Base-by-base conservation (phyloP, 495 filamentous ascomycete genomes). In the Hypomontagnella submonticulosa region DNA sequence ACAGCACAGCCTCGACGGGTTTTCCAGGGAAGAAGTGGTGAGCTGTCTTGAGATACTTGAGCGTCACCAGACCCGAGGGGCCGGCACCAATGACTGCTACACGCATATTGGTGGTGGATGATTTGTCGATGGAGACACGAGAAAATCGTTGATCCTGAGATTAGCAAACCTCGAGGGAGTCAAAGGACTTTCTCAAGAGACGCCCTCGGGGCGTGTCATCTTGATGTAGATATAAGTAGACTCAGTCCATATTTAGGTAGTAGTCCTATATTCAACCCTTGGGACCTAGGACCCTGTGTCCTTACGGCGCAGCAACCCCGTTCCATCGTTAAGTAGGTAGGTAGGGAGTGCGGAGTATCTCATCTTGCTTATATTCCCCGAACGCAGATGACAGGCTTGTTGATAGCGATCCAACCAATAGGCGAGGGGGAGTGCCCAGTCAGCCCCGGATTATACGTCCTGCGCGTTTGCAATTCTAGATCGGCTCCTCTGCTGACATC, bases 21-120 rank as follows among this genome's bases (percentile, higher is more conserved):
- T 60, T 55, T 9, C 43, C 36, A 18, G 43, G 34, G 42, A 65
- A 65, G 61, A 38, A 65, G 12, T 59, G 33, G 54, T 73, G 69
- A 16, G 73, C 71, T 13, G 65, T 65, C 49, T 62, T 32, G 1
- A 75, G 71, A 46, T 73, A 70, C 50, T 75, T 75, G 10, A 75
- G 48, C 15, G 71, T 75, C 16, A 69, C 69, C 13, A 75, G 61
- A 19, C 73, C 73, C 15, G 71, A 73, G 27, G 73, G 57, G 30
- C 69, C 71, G 9, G 63, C 73, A 38, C 71, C 73, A 68, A 72
- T 57, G 18, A 70, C 60, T 51, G 69, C 61, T 19, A 69, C 66
- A 30, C 47, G 50, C 68, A 69, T 69, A 7, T 15, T 38, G 40
- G 8, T 47, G 12, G 54, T 16, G 4, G n/a, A 4, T 23, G 12